These are phyloP conservation scores for Elaeagnus macrophylla DNA, from an alignment of 306 rosid species.

Conservation along the genomic window DNA sequence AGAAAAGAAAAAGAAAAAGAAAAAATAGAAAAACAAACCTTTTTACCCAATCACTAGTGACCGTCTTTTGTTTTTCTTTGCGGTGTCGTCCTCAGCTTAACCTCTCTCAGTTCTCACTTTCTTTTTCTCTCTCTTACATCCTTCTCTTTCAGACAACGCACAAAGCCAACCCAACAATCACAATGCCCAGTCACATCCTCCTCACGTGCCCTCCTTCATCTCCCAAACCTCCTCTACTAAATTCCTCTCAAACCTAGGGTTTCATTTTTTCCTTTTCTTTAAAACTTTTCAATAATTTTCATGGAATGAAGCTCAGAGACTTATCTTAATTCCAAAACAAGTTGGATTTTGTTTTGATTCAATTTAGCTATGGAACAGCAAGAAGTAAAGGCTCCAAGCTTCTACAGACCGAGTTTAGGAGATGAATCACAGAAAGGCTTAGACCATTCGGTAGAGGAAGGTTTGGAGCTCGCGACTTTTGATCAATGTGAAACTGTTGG, in stretches of 20 bases:
- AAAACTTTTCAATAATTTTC: not conserved
- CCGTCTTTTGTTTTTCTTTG: conserved; percentile 9
- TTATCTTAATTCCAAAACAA: not conserved
- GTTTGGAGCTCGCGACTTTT: conserved; percentile 13
- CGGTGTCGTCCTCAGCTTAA: not conserved
- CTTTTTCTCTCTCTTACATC: not conserved
- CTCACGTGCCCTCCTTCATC: conserved; percentile 37
- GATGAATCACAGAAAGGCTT: not conserved
- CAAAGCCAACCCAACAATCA: conserved; percentile 26
- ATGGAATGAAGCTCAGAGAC: not conserved
- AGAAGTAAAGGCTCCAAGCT: not conserved
- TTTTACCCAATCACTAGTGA: conserved; percentile 34
- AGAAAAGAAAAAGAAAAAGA: not conserved
- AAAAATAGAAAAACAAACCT: conserved; percentile 4
- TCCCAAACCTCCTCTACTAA: conserved; percentile 31
- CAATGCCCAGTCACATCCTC: conserved; percentile 36
- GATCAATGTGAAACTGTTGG: conserved; percentile 25
- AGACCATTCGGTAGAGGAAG: conserved; percentile 4
- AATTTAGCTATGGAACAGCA: conserved; percentile 27
- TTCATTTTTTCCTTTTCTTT: not conserved
- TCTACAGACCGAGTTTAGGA: not conserved
- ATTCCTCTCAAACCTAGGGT: conserved; percentile 41
- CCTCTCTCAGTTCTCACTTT: not conserved
- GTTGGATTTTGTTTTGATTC: not conserved
- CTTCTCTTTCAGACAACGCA: conserved; percentile 1